phyloP scores from a whole-genome alignment of 768 basidiomycete species.

The Naganishia friedmannii region DNA sequence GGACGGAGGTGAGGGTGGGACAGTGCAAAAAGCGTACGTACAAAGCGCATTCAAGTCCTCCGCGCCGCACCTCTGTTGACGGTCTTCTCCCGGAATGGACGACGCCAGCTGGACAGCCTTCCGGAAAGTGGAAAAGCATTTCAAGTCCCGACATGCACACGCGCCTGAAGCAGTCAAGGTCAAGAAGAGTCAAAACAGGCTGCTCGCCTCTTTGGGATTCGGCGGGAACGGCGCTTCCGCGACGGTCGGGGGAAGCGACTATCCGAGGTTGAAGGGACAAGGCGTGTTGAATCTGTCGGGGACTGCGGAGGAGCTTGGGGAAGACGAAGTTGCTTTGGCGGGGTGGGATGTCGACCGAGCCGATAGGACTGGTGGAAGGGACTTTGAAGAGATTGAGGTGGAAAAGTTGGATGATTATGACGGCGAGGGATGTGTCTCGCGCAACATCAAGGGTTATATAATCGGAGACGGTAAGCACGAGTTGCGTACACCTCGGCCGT shows the following conservation, averaged over 20 bases:
- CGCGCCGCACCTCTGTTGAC: background rate
- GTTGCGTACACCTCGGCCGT: background rate
- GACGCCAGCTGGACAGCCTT: conserved; percentile 24
- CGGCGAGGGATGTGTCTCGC: conserved; percentile 23
- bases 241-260: background rate
- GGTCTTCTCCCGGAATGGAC: background rate
- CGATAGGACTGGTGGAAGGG: conserved; percentile 20
- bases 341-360: conserved; percentile 43
- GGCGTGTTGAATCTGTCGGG: conserved; percentile 43
- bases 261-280: conserved; percentile 30
- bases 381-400: conserved; percentile 19
- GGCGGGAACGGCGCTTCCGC: background rate
- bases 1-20: no score
- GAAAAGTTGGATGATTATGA: conserved; percentile 35
- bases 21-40: no score
- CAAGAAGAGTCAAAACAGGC: conserved; percentile 1
- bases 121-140: conserved; percentile 27
- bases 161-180: conserved; percentile 10
- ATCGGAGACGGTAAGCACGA: conserved; percentile 40
- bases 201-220: background rate
- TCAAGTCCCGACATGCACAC: conserved; percentile 24
- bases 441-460: conserved; percentile 23
- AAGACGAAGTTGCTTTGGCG: conserved; percentile 42
- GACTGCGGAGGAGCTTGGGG: conserved; percentile 32
- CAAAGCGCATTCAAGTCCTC: background rate